These are phyloP conservation scores for Lentinula edodes DNA, from an alignment of 768 basidiomycete species.

Conservation along the genomic window DNA sequence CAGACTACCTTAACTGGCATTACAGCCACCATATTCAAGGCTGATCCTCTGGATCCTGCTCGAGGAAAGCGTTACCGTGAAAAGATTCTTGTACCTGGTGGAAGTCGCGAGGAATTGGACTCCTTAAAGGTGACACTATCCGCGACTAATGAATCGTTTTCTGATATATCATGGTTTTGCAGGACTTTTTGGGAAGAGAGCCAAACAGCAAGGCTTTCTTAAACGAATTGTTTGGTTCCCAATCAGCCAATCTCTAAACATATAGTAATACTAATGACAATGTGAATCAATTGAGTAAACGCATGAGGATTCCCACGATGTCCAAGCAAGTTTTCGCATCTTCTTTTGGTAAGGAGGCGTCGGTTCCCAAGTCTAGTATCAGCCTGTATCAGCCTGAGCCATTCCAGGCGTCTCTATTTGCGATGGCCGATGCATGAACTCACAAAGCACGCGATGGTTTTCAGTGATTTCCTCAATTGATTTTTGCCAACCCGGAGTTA, in stretches of 20 bases:
- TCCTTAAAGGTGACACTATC: constrained; percentile 56
- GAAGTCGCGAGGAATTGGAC: constrained; percentile 74
- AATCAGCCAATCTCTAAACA: constrained; percentile 25
- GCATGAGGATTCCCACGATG: not conserved
- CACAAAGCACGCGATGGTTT: too few species aligned
- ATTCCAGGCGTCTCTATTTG: too few species aligned
- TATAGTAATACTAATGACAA: not conserved
- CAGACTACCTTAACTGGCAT: not conserved
- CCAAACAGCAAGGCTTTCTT: constrained; percentile 76
- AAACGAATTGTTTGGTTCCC: constrained; percentile 53
- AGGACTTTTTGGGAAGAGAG: constrained; percentile 76
- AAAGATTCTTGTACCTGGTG: constrained; percentile 69
- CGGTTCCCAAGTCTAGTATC: too few species aligned
- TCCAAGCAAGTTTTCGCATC: not conserved
- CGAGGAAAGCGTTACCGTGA: constrained; percentile 68
- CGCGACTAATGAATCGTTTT: not conserved
- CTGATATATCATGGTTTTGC: not conserved
- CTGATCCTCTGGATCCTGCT: constrained; percentile 64
- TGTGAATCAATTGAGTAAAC: not conserved
- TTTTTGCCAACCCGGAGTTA: too few species aligned
- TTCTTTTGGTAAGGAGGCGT: too few species aligned
- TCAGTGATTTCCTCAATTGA: too few species aligned
- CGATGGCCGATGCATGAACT: too few species aligned
- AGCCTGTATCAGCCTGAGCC: too few species aligned
- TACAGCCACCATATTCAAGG: constrained; percentile 70